phyloP scores from a whole-genome alignment of 2,329 filamentous ascomycete genomes.

The Xylariomycetidae sp. region DNA sequence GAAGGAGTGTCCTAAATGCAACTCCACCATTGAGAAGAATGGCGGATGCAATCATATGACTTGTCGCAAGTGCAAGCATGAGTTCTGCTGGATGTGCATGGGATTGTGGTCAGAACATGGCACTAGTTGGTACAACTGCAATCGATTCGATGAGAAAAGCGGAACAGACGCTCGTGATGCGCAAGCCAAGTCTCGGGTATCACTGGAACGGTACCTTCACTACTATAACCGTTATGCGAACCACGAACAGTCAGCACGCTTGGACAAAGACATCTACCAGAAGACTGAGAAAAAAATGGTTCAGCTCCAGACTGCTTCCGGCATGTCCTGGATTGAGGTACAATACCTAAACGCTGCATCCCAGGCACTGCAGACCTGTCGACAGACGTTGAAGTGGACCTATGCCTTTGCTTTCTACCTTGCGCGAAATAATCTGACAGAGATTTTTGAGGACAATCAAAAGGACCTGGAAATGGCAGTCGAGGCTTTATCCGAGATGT shows the following conservation, averaged over 20 bases:
- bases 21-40: conserved; percentile 99
- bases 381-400: conserved; percentile 99
- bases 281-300: conserved; percentile 99
- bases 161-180: conserved; percentile 85
- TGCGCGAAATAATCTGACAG: conserved; percentile 89
- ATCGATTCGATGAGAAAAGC: conserved; percentile 93
- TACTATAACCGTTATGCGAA: conserved; percentile 99
- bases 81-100: conserved; percentile 99
- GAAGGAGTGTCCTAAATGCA: conserved; percentile 94
- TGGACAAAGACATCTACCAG: conserved; percentile 91
- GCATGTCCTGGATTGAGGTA: conserved; percentile 98
- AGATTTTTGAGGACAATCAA: conserved; percentile 98
- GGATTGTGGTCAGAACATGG: conserved; percentile 97
- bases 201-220: conserved; percentile 91
- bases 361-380: conserved; percentile 88
- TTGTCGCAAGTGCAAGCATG: conserved; percentile 30
- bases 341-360: conserved; percentile 94
- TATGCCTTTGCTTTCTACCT: conserved; percentile 98
- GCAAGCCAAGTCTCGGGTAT: conserved; percentile 85
- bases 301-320: conserved; percentile 85
- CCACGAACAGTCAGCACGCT: conserved; percentile 93
- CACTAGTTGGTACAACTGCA: conserved; percentile 99
- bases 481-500: conserved; percentile 97
- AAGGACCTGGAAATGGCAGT: conserved; percentile 97
- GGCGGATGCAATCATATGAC: conserved; percentile 37